Conservation (phyloP, 1,284 basidiomycete species). For the Ganoderma multipileum region DNA sequence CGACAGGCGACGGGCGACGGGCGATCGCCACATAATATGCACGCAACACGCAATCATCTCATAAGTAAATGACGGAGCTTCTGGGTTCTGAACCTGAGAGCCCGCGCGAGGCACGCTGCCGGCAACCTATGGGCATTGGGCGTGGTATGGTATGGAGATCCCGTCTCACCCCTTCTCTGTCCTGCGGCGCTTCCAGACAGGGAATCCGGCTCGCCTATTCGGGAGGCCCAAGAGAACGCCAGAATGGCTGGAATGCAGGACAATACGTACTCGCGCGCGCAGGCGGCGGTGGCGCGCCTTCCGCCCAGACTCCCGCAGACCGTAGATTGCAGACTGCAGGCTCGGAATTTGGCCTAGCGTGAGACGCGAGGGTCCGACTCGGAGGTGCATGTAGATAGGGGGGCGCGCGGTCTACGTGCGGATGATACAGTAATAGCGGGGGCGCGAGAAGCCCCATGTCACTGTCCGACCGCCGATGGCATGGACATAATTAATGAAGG, state of each 20-base stretch:
- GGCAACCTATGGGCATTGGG: background rate
- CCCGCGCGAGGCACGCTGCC: slow-evolving; percentile 1
- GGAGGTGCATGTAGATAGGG: background rate
- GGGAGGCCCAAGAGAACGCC: background rate
- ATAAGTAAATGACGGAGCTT: background rate
- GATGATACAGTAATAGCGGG: background rate
- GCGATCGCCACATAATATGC: too few species aligned
- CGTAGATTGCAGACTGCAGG: background rate
- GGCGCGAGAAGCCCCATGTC: background rate
- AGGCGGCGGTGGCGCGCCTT: slow-evolving; percentile 1
- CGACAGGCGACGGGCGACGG: too few species aligned
- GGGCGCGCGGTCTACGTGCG: background rate
- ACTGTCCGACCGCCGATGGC: background rate
- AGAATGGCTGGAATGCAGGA: too few species aligned
- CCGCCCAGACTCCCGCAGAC: background rate
- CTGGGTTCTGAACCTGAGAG: background rate
- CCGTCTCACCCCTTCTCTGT: background rate
- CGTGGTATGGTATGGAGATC: background rate
- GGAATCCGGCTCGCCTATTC: background rate
- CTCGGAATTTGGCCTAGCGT: background rate
- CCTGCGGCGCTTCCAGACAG: background rate
- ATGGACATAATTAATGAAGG: background rate
- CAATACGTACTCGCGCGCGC: background rate
- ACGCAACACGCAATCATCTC: too few species aligned
- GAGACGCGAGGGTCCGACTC: background rate